A percentile compares a stretch with the other conserved stretches of the same genome.
These are phyloP conservation scores for Phytophthora pinifolia DNA, from an alignment of 352 stramenopile species.

Conservation along the genomic window DNA sequence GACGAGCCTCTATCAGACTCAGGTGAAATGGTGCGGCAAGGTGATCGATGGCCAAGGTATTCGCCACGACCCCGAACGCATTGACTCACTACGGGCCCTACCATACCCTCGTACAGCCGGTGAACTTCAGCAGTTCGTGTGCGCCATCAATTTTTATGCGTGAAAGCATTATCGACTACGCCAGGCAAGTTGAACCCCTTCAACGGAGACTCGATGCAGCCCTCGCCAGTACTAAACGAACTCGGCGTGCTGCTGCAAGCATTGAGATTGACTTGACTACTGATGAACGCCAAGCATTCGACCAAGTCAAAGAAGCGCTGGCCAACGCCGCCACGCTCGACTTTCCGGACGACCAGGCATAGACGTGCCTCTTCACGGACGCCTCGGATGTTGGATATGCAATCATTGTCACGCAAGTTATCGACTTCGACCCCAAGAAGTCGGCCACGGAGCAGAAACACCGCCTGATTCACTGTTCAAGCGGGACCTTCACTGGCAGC, in stretches of 20 bases:
- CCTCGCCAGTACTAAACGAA: constrained; percentile 1
- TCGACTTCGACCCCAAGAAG: not conserved
- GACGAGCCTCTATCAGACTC: constrained; percentile 12
- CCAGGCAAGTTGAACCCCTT: not conserved
- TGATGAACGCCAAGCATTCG: not conserved
- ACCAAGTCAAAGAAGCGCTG: constrained; percentile 1
- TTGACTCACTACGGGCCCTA: not conserved
- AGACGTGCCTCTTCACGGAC: constrained; percentile 6
- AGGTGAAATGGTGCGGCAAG: too few relatives aligned
- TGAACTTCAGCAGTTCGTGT: not conserved
- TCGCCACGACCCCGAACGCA: constrained; percentile 1
- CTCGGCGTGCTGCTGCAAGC: not conserved
- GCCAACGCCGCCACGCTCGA: constrained; percentile 1
- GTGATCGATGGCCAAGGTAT: not conserved
- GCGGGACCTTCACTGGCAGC: too few relatives aligned
- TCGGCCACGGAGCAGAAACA: not conserved
- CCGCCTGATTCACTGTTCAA: not conserved
- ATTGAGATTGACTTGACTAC: not conserved
- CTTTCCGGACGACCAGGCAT: constrained; percentile 3
- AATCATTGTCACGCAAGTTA: constrained; percentile 4
- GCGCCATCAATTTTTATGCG: constrained; percentile 3
- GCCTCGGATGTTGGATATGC: constrained; percentile 1
- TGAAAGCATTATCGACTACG: constrained; percentile 4
- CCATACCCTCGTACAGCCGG: not conserved
- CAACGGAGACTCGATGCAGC: not conserved